Conservation (phyloP, 305 asterid species). For the Fraxinus dipetala region DNA sequence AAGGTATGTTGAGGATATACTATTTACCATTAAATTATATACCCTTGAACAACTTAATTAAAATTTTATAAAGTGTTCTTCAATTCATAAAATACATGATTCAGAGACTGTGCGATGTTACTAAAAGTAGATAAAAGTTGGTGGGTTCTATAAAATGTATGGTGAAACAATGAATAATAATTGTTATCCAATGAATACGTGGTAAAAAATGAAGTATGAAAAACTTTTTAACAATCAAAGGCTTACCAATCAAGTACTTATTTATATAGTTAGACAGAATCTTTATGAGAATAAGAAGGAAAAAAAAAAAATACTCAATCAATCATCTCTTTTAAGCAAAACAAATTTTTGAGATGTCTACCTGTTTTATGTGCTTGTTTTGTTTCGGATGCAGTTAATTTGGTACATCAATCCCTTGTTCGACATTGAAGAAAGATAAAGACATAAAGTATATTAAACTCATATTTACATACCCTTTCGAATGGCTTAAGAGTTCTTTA, state of each 20-base stretch:
- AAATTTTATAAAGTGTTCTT: too few relatives aligned
- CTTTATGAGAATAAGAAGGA: background rate
- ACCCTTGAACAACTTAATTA: too few relatives aligned
- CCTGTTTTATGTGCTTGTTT: slow-evolving; percentile 26
- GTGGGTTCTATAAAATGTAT: too few relatives aligned
- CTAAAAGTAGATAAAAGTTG: too few relatives aligned
- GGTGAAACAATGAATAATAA: too few relatives aligned
- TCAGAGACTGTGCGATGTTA: too few relatives aligned
- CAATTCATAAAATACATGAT: too few relatives aligned
- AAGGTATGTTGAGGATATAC: too few relatives aligned
- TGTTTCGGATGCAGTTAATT: slow-evolving; percentile 12
- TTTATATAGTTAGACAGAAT: background rate
- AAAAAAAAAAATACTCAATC: background rate
- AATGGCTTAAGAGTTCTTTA: slow-evolving; percentile 24
- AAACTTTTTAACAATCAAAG: too few relatives aligned
- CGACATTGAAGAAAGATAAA: slow-evolving; percentile 12
- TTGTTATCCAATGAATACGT: background rate
- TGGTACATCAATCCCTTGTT: background rate
- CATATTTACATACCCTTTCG: slow-evolving; percentile 32
- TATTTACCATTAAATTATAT: too few relatives aligned
- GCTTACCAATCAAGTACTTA: too few relatives aligned
- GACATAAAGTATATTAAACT: slow-evolving; percentile 25
- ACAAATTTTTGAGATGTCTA: slow-evolving; percentile 5
- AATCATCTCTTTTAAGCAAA: background rate
- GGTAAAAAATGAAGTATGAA: background rate